Base-by-base conservation (phyloP, 2,329 filamentous ascomycete genomes). In the Colletotrichum lindemuthianum region DNA sequence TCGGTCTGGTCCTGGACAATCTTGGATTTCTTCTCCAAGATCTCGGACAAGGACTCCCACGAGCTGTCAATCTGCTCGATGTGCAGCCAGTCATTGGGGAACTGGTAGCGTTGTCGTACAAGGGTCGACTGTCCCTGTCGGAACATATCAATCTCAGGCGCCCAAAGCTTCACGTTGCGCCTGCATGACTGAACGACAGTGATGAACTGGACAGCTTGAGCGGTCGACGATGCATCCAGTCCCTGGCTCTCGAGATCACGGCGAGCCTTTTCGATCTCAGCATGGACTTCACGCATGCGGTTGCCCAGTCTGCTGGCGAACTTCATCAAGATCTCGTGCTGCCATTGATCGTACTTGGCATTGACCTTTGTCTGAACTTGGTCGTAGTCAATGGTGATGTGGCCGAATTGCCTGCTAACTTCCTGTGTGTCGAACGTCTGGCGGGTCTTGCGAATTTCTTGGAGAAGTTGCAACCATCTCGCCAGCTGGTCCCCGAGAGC, bases 351-450 rank as follows among this genome's bases (percentile, higher is more conserved):
- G 75, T 99, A 99, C 77, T 98, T 99, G 71, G 93, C 93, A 72
- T 98, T 99, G 76, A 99, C 96, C 78, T 97, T 97, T 61, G 95
- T 93, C 78, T 99, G 96, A 0, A 99, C 96, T 77, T 99, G 96
- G 72, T 98, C 96, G 73, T 99, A 99, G 76, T 99, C 95, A 72
- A 99, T 93, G 4, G 91, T 93, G 58, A 98, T 89, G 76, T 97
- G 95, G 5, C 96, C 96, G 74, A 99, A 99, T 1, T 91, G 91
- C 43, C 92, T 91, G 76, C 91, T 96, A 69, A 96, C 92, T 75
- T 97, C 96, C 8, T 95, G 96, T 1, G 95, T 99, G 74, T 99
- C 96, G 72, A 99, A 99, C 0, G 96, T 99, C 45, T 93, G 91
- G 56, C 96, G 90, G 45, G 93, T 96, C 78, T 97, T 97, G 66